Conservation (phyloP, 257 asterid genomes). For the Fraxinus americana region DNA sequence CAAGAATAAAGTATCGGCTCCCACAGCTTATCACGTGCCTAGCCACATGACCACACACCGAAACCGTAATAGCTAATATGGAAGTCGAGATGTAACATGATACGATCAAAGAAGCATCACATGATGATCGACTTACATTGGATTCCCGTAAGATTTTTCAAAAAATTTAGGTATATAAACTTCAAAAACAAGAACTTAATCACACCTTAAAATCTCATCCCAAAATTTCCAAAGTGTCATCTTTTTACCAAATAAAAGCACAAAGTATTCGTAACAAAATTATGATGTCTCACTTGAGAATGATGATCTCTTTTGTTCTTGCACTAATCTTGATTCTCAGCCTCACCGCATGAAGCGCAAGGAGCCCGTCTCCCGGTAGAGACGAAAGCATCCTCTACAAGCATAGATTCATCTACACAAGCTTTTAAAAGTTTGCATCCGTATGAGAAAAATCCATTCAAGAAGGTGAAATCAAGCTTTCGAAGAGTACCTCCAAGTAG, state of each 20-base stretch:
- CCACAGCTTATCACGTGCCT: conserved; percentile 48
- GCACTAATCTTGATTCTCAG: conserved; percentile 42
- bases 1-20: conserved; percentile 21
- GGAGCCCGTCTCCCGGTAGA: conserved; percentile 35
- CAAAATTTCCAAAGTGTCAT: conserved; percentile 6
- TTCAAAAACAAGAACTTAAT: conserved; percentile 25
- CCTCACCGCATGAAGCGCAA: conserved; percentile 32
- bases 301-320: conserved; percentile 37
- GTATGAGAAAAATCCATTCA: conserved; percentile 46
- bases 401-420: conserved; percentile 29
- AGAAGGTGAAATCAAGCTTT: conserved; percentile 52
- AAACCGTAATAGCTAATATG: too few relatives aligned
- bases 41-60: conserved; percentile 53
- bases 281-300: conserved; percentile 36
- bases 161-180: conserved; percentile 15
- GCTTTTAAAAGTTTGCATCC: conserved; percentile 32
- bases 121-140: conserved; percentile 51
- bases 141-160: conserved; percentile 49
- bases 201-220: conserved; percentile 15
- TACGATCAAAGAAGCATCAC: conserved; percentile 56
- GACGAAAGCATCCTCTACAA: conserved; percentile 18
- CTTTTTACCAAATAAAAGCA: conserved; percentile 7
- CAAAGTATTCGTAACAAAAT: conserved; percentile 14
- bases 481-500: conserved; percentile 57
- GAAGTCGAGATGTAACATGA: too few relatives aligned